Conservation (phyloP, 352 stramenopile genomes). For the Phytophthora podocarpi region DNA sequence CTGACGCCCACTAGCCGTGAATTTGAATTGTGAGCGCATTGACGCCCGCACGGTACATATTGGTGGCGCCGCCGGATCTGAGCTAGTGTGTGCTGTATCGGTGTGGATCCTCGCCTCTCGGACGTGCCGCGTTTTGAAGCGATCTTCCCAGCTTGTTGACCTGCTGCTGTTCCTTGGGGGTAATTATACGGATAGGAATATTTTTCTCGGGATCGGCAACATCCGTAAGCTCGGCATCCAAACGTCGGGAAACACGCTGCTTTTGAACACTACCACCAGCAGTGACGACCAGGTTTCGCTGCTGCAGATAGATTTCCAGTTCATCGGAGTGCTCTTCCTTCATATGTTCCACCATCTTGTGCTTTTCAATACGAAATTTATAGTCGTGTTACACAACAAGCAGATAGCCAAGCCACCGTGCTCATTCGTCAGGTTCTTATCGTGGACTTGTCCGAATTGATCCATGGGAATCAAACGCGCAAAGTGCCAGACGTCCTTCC, state of each 20-base stretch:
- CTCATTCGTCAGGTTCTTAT: conserved; percentile 3
- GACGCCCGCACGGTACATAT: too few species aligned
- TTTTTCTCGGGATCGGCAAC: not conserved
- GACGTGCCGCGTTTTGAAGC: too few species aligned
- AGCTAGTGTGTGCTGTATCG: too few species aligned
- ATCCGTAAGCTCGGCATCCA: not conserved
- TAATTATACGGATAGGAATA: not conserved
- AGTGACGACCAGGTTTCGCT: not conserved
- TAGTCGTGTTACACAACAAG: not conserved
- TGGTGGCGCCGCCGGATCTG: too few species aligned
- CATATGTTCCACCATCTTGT: conserved; percentile 9
- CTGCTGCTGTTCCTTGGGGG: not conserved
- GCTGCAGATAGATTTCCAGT: not conserved
- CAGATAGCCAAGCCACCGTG: conserved; percentile 1
- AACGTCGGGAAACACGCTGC: not conserved
- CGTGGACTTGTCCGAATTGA: not conserved
- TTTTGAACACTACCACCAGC: not conserved
- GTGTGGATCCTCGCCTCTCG: too few species aligned
- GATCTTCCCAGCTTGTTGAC: conserved; percentile 6
- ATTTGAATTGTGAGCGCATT: too few species aligned
- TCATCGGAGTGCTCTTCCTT: not conserved
- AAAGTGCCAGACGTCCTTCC: not conserved
- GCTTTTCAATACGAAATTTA: conserved; percentile 8
- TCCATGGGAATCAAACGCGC: too few species aligned
- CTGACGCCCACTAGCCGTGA: too few species aligned